Conservation (phyloP, 164 flowering plant species). For the Vitis rupestris region DNA sequence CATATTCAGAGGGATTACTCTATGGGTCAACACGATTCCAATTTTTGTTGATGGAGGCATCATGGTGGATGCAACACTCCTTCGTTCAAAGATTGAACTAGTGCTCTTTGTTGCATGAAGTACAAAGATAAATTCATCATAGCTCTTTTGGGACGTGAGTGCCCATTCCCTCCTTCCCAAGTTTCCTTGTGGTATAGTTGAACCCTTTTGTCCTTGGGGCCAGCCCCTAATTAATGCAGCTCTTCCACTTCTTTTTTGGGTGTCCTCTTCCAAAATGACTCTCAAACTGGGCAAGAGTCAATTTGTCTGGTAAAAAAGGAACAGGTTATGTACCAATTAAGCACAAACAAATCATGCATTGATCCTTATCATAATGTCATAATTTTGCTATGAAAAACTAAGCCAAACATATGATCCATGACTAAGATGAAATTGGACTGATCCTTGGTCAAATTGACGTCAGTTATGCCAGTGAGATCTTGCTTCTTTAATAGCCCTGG, state of each 20-base stretch:
- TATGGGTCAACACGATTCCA: conserved; percentile 20
- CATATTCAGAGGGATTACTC: too few relatives aligned
- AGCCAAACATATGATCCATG: too few relatives aligned
- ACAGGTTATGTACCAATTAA: too few relatives aligned
- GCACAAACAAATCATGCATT: too few relatives aligned
- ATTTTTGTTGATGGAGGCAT: conserved; percentile 8
- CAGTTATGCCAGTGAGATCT: too few relatives aligned
- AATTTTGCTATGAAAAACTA: too few relatives aligned
- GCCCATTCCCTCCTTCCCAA: not conserved
- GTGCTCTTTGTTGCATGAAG: conserved; percentile 23
- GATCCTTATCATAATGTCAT: too few relatives aligned
- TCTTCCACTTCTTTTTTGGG: conserved; percentile 14
- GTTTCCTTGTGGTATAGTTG: conserved; percentile 27
- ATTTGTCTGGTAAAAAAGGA: too few relatives aligned
- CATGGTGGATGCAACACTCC: conserved; percentile 27
- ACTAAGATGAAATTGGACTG: too few relatives aligned
- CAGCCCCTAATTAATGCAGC: conserved; percentile 25
- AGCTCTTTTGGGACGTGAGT: not conserved
- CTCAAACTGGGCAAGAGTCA: conserved; percentile 17
- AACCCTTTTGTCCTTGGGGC: conserved; percentile 13
- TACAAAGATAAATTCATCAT: conserved; percentile 37
- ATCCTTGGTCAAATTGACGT: too few relatives aligned
- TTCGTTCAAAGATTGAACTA: conserved; percentile 22
- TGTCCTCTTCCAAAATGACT: conserved; percentile 21
- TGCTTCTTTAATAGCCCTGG: too few relatives aligned